Percentiles rank a stretch among this genome's conserved stretches.
Evolutionary conservation across 495 filamentous ascomycete species (phyloP).

Genomic region (Neurospora pannonica): DNA sequence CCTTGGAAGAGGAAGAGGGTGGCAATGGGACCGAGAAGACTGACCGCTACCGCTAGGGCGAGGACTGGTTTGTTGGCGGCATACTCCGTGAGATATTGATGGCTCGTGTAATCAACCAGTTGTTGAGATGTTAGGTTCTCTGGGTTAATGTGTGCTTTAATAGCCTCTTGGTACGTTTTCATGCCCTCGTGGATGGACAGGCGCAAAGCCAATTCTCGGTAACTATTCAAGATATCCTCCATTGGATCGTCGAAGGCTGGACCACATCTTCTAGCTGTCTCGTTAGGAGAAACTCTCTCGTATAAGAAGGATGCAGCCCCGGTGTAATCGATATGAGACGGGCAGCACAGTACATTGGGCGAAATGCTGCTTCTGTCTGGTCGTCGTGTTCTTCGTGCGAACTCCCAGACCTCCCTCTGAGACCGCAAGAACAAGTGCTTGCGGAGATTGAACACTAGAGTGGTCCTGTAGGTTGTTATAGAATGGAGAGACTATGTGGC

Average conservation of each 20-base stretch:
- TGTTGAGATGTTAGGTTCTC: too few relatives aligned
- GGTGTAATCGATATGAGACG: too few relatives aligned
- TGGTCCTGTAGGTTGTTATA: constrained; percentile 67
- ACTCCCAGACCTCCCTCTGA: not conserved
- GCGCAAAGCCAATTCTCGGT: not conserved
- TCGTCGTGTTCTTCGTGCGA: not conserved
- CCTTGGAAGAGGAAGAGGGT: not conserved
- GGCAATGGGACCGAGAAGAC: not conserved
- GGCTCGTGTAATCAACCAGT: not conserved
- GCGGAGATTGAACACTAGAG: constrained; percentile 41
- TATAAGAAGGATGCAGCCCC: too few relatives aligned
- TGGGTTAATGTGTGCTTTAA: too few relatives aligned
- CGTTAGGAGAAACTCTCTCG: too few relatives aligned
- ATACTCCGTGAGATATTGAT: not conserved
- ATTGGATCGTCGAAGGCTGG: not conserved
- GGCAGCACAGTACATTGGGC: not conserved
- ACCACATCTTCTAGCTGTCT: too few relatives aligned
- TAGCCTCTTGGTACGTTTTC: too few relatives aligned
- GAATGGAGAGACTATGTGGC: constrained; percentile 48
- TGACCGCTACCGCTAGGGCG: not conserved
- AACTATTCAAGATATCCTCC: not conserved
- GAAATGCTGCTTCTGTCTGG: not conserved
- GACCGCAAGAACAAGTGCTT: constrained; percentile 1
- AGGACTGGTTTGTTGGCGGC: not conserved
- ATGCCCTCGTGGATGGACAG: not conserved